Percentiles rank a stretch among this genome's conserved stretches.
These are phyloP conservation scores for Stenogyne calaminthoides DNA, from an alignment of 305 asterid species.

Conservation along the genomic window DNA sequence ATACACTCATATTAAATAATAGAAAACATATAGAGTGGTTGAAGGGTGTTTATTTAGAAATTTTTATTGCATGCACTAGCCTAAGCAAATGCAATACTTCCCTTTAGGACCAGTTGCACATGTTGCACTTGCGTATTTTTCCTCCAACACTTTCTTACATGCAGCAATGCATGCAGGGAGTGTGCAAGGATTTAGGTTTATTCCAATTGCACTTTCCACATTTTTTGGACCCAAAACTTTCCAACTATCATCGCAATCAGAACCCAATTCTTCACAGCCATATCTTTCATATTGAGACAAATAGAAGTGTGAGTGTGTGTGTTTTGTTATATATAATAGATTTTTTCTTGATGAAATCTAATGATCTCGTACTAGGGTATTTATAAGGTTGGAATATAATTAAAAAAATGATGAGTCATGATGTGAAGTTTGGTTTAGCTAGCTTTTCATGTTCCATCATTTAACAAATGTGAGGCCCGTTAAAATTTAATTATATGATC, in stretches of 20 bases:
- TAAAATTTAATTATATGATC: too few relatives aligned
- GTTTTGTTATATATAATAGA: neutral
- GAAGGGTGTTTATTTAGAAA: neutral
- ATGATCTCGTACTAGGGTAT: neutral
- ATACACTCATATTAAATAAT: neutral
- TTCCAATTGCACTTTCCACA: conserved; percentile 57
- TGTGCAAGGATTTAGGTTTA: conserved; percentile 55
- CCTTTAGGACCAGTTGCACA: conserved; percentile 54
- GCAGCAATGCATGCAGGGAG: conserved; percentile 48
- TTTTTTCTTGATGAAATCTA: neutral
- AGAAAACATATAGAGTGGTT: neutral
- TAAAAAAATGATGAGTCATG: neutral
- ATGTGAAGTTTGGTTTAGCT: neutral
- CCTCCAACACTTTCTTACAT: conserved; percentile 46
- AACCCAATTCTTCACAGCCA: conserved; percentile 15
- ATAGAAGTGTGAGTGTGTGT: too few relatives aligned
- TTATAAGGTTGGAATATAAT: neutral
- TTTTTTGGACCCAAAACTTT: conserved; percentile 31
- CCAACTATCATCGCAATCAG: conserved; percentile 12
- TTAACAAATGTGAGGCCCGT: too few relatives aligned
- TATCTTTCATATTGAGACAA: neutral
- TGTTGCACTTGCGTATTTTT: conserved; percentile 47
- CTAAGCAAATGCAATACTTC: conserved; percentile 55
- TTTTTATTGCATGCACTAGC: conserved; percentile 24
- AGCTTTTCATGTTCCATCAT: neutral